Percentiles rank a stretch among this genome's conserved stretches.
Evolutionary conservation across 106 monocot species (phyloP).

Genomic region (Acorus calamus): DNA sequence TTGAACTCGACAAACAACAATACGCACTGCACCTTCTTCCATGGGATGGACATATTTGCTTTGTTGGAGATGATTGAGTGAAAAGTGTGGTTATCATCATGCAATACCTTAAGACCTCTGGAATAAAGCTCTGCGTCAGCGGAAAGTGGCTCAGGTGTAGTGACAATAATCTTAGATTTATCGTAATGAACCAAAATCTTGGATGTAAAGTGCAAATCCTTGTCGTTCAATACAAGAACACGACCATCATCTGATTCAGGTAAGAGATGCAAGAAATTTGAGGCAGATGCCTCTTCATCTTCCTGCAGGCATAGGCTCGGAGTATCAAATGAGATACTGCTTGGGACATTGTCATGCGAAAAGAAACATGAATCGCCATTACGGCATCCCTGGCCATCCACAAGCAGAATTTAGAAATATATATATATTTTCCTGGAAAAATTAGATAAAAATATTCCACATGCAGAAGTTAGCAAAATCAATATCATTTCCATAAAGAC

Average conservation of each 20-base stretch:
- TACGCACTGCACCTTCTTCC: conserved; percentile 34
- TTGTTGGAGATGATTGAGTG: conserved; percentile 13
- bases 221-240: conserved; percentile 48
- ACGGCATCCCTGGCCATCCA: conserved; percentile 50
- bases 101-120: conserved; percentile 20
- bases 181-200: conserved; percentile 19
- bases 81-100: conserved; percentile 17
- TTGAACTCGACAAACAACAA: conserved; percentile 44
- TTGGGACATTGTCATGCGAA: conserved; percentile 35
- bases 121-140: conserved; percentile 10
- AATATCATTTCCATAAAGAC: no score
- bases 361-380: conserved; percentile 58
- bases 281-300: conserved; percentile 17
- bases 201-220: conserved; percentile 32
- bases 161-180: conserved; percentile 31
- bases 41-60: conserved; percentile 22
- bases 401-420: background rate
- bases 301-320: conserved; percentile 30
- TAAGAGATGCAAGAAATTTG: conserved; percentile 30
- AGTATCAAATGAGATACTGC: background rate
- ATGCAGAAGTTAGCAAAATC: no score
- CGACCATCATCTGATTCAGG: conserved; percentile 11
- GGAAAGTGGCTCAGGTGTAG: conserved; percentile 15
- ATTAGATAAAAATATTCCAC: no score
- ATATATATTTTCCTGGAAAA: no score